A percentile compares a stretch with the other conserved stretches of the same genome.
Conservation (phyloP, 495 filamentous ascomycete species). For the Talaromyces ruber region DNA sequence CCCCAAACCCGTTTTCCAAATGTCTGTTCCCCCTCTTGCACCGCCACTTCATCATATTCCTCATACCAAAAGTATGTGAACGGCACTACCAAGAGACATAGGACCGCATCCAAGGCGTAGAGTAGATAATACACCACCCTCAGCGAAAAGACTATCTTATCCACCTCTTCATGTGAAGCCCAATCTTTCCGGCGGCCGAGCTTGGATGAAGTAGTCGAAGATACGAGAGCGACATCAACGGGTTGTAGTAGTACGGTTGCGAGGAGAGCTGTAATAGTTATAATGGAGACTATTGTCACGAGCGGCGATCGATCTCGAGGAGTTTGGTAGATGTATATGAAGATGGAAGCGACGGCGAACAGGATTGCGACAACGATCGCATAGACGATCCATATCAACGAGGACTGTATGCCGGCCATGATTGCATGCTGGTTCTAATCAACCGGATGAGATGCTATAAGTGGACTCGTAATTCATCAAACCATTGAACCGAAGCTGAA, state of each 20-base stretch:
- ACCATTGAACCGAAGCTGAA: neutral
- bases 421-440: constrained; percentile 6
- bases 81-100: constrained; percentile 84
- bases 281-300: constrained; percentile 73
- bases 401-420: constrained; percentile 70
- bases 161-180: constrained; percentile 72
- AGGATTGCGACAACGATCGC: constrained; percentile 66
- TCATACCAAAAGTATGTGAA: constrained; percentile 99
- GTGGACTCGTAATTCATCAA: neutral
- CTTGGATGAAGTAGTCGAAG: constrained; percentile 68
- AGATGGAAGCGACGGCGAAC: constrained; percentile 64
- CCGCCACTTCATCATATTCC: constrained; percentile 83
- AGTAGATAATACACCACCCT: constrained; percentile 87
- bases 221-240: constrained; percentile 91
- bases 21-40: constrained; percentile 67
- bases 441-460: neutral
- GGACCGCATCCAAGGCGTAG: constrained; percentile 83
- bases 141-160: constrained; percentile 66
- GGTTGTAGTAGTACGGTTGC: constrained; percentile 89
- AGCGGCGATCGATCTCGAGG: constrained; percentile 74
- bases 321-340: constrained; percentile 80
- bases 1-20: constrained; percentile 61
- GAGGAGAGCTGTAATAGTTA: constrained; percentile 77
- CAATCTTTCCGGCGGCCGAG: constrained; percentile 86
- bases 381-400: constrained; percentile 89